phyloP scores from a whole-genome alignment of 2,329 filamentous ascomycete genomes.

The Whalleya microplaca region DNA sequence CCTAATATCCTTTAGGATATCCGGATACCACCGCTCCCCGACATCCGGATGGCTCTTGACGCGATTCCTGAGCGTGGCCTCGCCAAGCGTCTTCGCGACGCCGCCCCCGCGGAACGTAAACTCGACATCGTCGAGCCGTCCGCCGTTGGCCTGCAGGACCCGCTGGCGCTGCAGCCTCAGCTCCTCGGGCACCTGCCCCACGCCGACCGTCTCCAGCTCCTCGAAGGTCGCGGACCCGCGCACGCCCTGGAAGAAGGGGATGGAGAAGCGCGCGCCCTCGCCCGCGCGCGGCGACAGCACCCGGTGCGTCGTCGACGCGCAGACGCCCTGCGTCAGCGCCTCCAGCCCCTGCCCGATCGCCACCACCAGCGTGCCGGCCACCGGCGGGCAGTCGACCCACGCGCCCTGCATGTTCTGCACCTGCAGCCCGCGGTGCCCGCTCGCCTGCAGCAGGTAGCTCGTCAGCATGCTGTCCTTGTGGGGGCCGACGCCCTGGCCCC shows the following conservation, averaged over 20 bases:
- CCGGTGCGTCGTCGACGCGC: conserved; percentile 79
- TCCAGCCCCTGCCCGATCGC: conserved; percentile 88
- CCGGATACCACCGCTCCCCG: conserved; percentile 78
- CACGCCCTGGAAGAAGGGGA: conserved; percentile 90
- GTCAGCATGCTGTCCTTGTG: conserved; percentile 87
- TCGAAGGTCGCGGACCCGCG: conserved; percentile 79
- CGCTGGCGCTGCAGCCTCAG: conserved; percentile 64
- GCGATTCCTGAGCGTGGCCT: conserved; percentile 82
- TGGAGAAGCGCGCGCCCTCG: conserved; percentile 73
- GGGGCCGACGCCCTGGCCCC: conserved; percentile 68
- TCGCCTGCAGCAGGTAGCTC: conserved; percentile 80
- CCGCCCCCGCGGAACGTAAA: conserved; percentile 80
- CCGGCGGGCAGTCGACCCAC: conserved; percentile 83
- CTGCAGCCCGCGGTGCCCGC: conserved; percentile 75
- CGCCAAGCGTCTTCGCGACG: conserved; percentile 70
- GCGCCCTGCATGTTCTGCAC: conserved; percentile 77
- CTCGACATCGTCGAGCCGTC: conserved; percentile 74
- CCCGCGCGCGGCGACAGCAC: conserved; percentile 76
- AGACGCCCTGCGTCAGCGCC: conserved; percentile 82
- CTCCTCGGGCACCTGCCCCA: conserved; percentile 61
- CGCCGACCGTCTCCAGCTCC: conserved; percentile 66
- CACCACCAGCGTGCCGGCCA: conserved; percentile 78
- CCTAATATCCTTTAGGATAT: conserved; percentile 60
- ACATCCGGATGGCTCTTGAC: conserved; percentile 89
- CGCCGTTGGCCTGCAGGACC: conserved; percentile 59